A percentile compares a stretch with the other conserved stretches of the same genome.
Evolutionary conservation across 2,329 filamentous ascomycete genomes (phyloP).

Genomic region (Colletotrichum plurivorum): DNA sequence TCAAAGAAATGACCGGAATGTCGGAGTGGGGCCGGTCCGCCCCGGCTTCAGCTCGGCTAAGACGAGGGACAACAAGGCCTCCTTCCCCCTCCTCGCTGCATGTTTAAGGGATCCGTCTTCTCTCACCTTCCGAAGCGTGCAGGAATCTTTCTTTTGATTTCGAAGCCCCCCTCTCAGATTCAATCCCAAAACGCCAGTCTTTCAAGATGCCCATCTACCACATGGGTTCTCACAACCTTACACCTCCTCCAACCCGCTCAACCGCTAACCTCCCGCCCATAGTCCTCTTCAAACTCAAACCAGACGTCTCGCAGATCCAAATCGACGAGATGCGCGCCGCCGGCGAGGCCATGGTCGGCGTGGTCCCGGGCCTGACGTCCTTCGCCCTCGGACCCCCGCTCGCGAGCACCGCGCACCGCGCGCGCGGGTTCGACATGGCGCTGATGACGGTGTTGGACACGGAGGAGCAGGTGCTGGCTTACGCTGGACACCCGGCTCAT

Average conservation of each 20-base stretch:
- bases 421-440: slow-evolving; percentile 41
- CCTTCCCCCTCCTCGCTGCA: too few relatives aligned
- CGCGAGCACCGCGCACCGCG: slow-evolving; percentile 35
- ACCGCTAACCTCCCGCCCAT: not conserved
- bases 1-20: slow-evolving; percentile 6
- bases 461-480: slow-evolving; percentile 39
- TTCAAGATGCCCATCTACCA: slow-evolving; percentile 30
- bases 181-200: not conserved
- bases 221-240: slow-evolving; percentile 3
- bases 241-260: too few relatives aligned
- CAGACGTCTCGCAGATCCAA: not conserved
- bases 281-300: slow-evolving; percentile 40
- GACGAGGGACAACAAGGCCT: not conserved
- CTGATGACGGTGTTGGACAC: slow-evolving; percentile 41
- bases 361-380: slow-evolving; percentile 14
- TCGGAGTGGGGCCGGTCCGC: slow-evolving; percentile 14
- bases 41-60: not conserved
- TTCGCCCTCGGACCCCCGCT: slow-evolving; percentile 32
- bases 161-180: not conserved
- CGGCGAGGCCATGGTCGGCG: slow-evolving; percentile 23
- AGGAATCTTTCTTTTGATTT: too few relatives aligned
- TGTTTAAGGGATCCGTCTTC: too few relatives aligned
- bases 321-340: slow-evolving; percentile 10
- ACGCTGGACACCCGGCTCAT: slow-evolving; percentile 41
- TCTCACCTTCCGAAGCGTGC: too few relatives aligned